Percentiles rank a stretch among this genome's conserved stretches.
Evolutionary conservation across 2,329 filamentous ascomycete genomes (phyloP).

Genomic region (Cytospora schulzeri): DNA sequence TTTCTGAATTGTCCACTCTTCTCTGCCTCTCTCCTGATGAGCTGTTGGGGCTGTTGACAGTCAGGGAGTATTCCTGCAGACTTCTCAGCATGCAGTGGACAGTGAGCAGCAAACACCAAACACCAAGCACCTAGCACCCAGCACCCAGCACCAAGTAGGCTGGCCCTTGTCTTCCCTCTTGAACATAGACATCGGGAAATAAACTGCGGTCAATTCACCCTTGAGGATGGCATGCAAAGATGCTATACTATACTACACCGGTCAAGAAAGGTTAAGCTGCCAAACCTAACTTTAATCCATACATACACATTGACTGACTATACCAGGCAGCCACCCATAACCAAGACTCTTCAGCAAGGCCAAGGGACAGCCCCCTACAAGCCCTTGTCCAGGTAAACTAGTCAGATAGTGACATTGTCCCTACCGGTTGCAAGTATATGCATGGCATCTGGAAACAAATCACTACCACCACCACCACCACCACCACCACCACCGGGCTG

Average conservation of each 20-base stretch:
- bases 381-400: neutral
- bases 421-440: neutral
- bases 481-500: constrained; percentile 9
- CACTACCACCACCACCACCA: no score
- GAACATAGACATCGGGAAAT: no score
- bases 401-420: neutral
- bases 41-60: neutral
- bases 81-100: neutral
- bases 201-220: no score
- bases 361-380: neutral
- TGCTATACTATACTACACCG: no score
- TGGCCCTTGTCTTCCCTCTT: no score
- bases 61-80: neutral
- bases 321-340: neutral
- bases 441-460: constrained; percentile 8
- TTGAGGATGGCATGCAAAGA: no score
- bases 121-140: no score
- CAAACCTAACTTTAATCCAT: neutral
- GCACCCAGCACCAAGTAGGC: no score
- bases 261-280: no score
- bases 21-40: neutral
- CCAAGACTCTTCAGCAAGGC: neutral
- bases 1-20: neutral
- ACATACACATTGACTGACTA: neutral
- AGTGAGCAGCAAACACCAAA: neutral